Evolutionary conservation across 2,329 filamentous ascomycete genomes (phyloP), one percentile per base, ranked within the genome.

Genomic region (Xylariaceae sp.): DNA sequence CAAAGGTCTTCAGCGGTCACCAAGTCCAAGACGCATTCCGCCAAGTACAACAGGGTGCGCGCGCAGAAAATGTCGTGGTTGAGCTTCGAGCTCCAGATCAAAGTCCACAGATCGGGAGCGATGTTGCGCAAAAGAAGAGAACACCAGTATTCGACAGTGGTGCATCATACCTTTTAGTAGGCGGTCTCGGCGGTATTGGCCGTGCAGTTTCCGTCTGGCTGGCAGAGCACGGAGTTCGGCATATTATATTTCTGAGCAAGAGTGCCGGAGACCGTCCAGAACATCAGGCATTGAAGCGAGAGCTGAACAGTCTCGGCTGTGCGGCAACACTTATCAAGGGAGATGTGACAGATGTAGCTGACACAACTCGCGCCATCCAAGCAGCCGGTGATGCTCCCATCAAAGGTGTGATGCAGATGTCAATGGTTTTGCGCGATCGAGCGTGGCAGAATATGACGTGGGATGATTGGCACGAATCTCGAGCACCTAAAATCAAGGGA

Each of bases 201-300:
- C 54, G 62, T 29, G 60, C 61, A 9, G 51, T 70, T 5, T 49
- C 63, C 1, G 55, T 53, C 1, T 70, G 63, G 64, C 64, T 70
- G 61, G 69, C 66, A 1, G 63, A 68, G 2, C 64, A 66, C 32
- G 75, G 74, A 0, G 75, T 74, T 1, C 63, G 66, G 12, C 60
- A 69, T 47, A 60, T 77, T 4, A 63, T 72, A 3, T 68, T 74
- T 44, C 65, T 75, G 2, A 74, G 71, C 9, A 66, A 72, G n/a
- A 68, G 63, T 15, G 66, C 61, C 13, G 59, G 60, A 5, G 30
- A 40, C 10, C 47, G 44, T 21, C 49, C 51, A 13, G 44, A 57
- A 21, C 54, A 53, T 39, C 41, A 63, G 21, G 48, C 56, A 0
- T 49, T 64, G 9, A 53, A 59, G 5, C 52, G 51, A 5, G 64